A percentile compares a stretch with the other conserved stretches of the same genome.
Evolutionary conservation across 2,329 filamentous ascomycete species (phyloP).

Genomic region (Scleromitrula shiraiana): DNA sequence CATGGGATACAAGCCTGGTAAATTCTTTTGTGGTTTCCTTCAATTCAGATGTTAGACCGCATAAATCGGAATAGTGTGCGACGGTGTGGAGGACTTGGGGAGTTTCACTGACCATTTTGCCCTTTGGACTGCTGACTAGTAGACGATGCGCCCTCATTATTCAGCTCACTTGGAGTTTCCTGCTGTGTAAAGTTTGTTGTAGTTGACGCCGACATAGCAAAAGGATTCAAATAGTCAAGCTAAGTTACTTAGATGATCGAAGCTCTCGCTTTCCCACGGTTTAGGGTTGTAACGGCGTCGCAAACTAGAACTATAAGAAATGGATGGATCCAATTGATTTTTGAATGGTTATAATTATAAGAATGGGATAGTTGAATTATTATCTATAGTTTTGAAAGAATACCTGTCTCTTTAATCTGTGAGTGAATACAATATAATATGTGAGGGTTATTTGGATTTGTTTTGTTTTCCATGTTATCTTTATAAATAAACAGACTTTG

Average conservation of each 20-base stretch:
- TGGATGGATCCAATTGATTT: not conserved
- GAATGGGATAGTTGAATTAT: too few species aligned
- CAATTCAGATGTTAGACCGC: not conserved
- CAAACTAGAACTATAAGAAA: too few species aligned
- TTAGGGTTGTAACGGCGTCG: slow-evolving; percentile 16
- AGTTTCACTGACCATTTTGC: slow-evolving; percentile 3
- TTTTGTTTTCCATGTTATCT: too few species aligned
- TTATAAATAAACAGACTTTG: too few species aligned
- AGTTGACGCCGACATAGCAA: slow-evolving; percentile 5
- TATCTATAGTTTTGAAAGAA: too few species aligned
- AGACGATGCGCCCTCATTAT: not conserved
- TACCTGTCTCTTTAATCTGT: too few species aligned
- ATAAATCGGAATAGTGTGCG: not conserved
- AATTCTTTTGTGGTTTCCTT: slow-evolving; percentile 14
- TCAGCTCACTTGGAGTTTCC: not conserved
- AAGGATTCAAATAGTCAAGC: slow-evolving; percentile 6
- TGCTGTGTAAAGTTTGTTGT: slow-evolving; percentile 7
- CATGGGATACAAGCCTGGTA: slow-evolving; percentile 42
- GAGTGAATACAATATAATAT: too few species aligned
- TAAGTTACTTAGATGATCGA: slow-evolving; percentile 11
- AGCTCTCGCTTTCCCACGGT: slow-evolving; percentile 13
- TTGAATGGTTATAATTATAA: too few species aligned
- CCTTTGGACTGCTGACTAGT: slow-evolving; percentile 5
- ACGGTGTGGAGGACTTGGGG: not conserved
- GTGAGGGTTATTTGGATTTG: too few species aligned